Evolutionary conservation across 441 rosid genomes (phyloP).

Genomic region (Arabidopsis hybrid): DNA sequence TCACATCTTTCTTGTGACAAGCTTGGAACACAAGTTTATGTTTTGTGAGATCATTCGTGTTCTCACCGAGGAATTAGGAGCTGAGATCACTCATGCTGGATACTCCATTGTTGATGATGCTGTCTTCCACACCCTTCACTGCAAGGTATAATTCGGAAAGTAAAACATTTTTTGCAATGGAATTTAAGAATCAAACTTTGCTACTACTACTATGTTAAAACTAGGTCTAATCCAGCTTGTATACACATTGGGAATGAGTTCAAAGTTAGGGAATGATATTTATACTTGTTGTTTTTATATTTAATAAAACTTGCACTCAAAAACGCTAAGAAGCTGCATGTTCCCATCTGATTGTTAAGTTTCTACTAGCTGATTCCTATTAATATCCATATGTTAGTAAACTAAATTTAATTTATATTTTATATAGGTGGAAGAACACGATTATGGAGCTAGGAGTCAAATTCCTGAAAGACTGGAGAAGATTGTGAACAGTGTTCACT

Average conservation of each 20-base stretch:
- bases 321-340: not conserved
- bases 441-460: constrained; percentile 47
- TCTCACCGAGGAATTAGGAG: constrained; percentile 65
- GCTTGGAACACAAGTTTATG: constrained; percentile 54
- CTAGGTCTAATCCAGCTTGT: constrained; percentile 3
- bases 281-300: not conserved
- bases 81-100: constrained; percentile 65
- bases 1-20: constrained; percentile 62
- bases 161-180: not conserved
- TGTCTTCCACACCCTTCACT: constrained; percentile 65
- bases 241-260: constrained; percentile 1
- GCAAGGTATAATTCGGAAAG: constrained; percentile 47
- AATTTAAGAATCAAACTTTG: constrained; percentile 10
- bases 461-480: constrained; percentile 58
- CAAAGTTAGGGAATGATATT: not conserved
- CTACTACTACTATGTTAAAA: constrained; percentile 2
- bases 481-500: constrained; percentile 44
- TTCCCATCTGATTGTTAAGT: not conserved
- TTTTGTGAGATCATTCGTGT: constrained; percentile 60
- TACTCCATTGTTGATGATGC: constrained; percentile 56
- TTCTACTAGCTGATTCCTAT: constrained; percentile 8
- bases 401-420: not conserved
- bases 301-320: constrained; percentile 1
- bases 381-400: not conserved
- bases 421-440: constrained; percentile 54